Base-by-base conservation (phyloP, 768 basidiomycete genomes). In the Russula earlei region DNA sequence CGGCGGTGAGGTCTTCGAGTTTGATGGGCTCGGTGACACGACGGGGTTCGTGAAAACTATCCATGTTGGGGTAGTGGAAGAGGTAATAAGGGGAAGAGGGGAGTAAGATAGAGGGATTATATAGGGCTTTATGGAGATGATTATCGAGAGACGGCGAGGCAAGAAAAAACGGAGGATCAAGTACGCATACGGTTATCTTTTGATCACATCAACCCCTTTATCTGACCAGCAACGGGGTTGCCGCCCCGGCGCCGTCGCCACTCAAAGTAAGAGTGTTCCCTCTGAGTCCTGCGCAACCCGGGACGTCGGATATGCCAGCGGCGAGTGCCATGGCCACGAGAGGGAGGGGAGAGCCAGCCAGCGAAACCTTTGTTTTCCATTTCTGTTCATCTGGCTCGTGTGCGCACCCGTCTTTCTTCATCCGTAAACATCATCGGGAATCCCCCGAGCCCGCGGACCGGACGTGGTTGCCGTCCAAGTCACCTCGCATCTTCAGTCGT, bases 1-100 rank as follows among this genome's bases (percentile, higher is more conserved):
- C 82, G 5, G 77, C 77, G 45, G 87, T 82, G 65, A 96, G 83
- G 66, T 85, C 80, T 56, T 80, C 78, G 66, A 87, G 76, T 41
- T 81, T 80, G 65, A 85, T 74, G 66, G 84, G 77, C 40, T 65
- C 64, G n/a, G 61, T 19, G 33, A 61, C 50, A 2, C 59, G 63
- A 45, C 58, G 66, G 14, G 84, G 85, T 60, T 87, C 84, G 56
- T 78, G 69, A 73, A 87, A 89, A 25, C 82, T 82, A 71, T 89
- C 84, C 82, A 87, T 85, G 57, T 27, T 38, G 19, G 5, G 15
- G 40, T 17, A 19, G 22, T 9, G 33, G 25, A 42, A 31, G 31
- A 27, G 24, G 33, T 10, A 27, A 37, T 24, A 41, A 22, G 10
- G 19, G 46, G 29, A 54, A 34, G 40, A 40, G 49, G 20, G 12